phyloP scores from a whole-genome alignment of 805 yeast species.

The Saccharomyces jurei region DNA sequence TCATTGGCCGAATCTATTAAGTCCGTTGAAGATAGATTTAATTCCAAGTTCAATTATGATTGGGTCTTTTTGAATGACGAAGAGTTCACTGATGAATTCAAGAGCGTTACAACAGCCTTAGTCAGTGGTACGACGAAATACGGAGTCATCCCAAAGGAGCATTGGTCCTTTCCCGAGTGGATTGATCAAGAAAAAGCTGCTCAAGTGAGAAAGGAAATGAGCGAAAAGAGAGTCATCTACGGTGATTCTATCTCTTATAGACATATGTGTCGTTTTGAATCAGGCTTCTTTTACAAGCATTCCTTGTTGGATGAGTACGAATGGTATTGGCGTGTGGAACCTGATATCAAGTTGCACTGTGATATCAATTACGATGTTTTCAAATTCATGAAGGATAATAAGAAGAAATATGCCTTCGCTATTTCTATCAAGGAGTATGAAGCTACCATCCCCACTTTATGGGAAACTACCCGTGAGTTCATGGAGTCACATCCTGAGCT shows the following conservation, averaged over 20 bases:
- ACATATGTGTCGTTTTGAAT: constrained; percentile 89
- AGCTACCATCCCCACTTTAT: constrained; percentile 65
- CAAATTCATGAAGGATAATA: constrained; percentile 72
- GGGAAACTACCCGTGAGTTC: constrained; percentile 64
- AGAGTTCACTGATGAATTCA: constrained; percentile 76
- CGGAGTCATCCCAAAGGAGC: constrained; percentile 74
- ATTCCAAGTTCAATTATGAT: constrained; percentile 71
- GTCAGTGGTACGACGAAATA: constrained; percentile 72
- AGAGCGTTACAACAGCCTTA: constrained; percentile 52
- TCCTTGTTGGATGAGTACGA: constrained; percentile 67
- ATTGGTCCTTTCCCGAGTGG: constrained; percentile 84
- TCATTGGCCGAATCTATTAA: constrained; percentile 57
- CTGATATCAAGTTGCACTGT: constrained; percentile 71
- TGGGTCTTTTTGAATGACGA: constrained; percentile 94
- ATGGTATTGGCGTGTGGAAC: constrained; percentile 94
- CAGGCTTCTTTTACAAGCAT: constrained; percentile 83
- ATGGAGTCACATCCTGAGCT: constrained; percentile 51
- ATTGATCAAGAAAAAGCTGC: constrained; percentile 67
- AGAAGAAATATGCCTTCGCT: constrained; percentile 69
- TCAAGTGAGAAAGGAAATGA: constrained; percentile 45
- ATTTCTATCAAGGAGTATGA: constrained; percentile 69
- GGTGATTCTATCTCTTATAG: constrained; percentile 65
- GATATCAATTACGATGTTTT: constrained; percentile 76
- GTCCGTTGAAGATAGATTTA: constrained; percentile 84
- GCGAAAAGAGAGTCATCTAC: constrained; percentile 44